phyloP scores from a whole-genome alignment of 768 basidiomycete species.

The Lyophyllum shimeji region DNA sequence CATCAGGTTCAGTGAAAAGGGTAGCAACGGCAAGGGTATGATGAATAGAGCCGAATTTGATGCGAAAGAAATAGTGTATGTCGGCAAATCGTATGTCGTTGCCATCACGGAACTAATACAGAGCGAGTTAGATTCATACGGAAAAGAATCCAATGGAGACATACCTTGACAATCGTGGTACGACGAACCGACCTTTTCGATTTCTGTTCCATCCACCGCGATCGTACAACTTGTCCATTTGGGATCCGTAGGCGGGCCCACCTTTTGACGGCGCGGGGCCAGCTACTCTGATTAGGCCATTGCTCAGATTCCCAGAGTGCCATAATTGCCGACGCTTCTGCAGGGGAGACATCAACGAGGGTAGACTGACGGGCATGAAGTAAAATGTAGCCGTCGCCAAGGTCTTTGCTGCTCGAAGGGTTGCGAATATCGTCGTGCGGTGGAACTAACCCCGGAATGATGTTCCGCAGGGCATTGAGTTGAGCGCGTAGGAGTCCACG shows the following conservation, averaged over 20 bases:
- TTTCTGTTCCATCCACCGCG: constrained; percentile 17
- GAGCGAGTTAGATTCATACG: no score
- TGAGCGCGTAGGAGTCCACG: constrained; percentile 17
- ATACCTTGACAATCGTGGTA: not conserved
- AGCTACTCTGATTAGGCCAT: constrained; percentile 12
- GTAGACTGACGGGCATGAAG: constrained; percentile 4
- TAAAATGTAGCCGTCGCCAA: constrained; percentile 18
- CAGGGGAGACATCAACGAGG: constrained; percentile 15
- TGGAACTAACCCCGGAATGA: constrained; percentile 13
- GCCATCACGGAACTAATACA: no score
- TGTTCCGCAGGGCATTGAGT: constrained; percentile 19
- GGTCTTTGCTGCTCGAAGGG: not conserved
- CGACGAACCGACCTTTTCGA: not conserved
- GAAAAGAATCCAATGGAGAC: no score
- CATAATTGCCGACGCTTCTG: constrained; percentile 4
- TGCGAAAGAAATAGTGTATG: no score
- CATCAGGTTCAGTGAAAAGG: no score
- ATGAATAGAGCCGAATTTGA: no score
- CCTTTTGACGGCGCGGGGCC: constrained; percentile 9
- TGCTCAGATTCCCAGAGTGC: not conserved
- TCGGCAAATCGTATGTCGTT: no score
- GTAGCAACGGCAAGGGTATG: no score
- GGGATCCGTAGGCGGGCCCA: constrained; percentile 24
- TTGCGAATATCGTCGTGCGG: not conserved
- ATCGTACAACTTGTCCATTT: constrained; percentile 23